Conservation (phyloP, 805 yeast genomes). For the Metschnikowia noctiluminum region DNA sequence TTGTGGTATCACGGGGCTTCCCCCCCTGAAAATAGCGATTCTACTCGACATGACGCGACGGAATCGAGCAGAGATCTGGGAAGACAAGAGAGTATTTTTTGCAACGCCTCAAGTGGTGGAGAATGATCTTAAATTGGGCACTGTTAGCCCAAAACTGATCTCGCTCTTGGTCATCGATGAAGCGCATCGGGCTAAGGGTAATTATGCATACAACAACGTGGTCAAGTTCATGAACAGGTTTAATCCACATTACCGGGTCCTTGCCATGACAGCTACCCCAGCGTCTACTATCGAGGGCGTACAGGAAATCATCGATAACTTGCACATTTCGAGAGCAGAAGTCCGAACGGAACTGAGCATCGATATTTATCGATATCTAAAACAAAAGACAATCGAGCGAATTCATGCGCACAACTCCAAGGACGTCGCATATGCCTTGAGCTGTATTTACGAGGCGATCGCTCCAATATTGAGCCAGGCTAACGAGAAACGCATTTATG, state of each 20-base stretch:
- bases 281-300: conserved; percentile 85
- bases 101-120: conserved; percentile 96
- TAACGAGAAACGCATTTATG: conserved; percentile 59
- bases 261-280: conserved; percentile 96
- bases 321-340: conserved; percentile 73
- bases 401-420: conserved; percentile 50
- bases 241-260: conserved; percentile 63
- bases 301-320: conserved; percentile 74
- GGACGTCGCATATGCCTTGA: conserved; percentile 56
- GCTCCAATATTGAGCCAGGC: conserved; percentile 64
- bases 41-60: conserved; percentile 55
- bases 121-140: conserved; percentile 76
- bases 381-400: conserved; percentile 58
- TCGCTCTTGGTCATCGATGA: conserved; percentile 86
- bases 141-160: conserved; percentile 69
- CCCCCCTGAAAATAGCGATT: conserved; percentile 73
- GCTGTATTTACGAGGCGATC: conserved; percentile 59
- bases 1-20: conserved; percentile 79
- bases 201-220: conserved; percentile 86
- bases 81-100: conserved; percentile 72
- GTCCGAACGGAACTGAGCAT: conserved; percentile 80
- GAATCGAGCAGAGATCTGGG: conserved; percentile 79
- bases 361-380: conserved; percentile 80
- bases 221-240: conserved; percentile 58
- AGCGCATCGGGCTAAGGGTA: conserved; percentile 91